phyloP scores from a whole-genome alignment of 1,139 yeast species.

The Zygosaccharomyces sapae region DNA sequence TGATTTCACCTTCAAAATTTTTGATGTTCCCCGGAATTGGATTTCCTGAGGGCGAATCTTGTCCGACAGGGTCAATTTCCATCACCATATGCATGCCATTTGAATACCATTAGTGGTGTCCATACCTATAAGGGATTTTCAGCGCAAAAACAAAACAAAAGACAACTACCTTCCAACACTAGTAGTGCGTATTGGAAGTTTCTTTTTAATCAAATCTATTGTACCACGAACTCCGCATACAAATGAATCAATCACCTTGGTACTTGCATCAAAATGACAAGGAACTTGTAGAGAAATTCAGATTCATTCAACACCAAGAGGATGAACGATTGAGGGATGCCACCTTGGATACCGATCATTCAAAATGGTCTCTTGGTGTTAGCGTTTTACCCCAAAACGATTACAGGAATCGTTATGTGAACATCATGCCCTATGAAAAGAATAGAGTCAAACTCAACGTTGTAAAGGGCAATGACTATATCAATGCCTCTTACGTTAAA shows the following conservation, averaged over 20 bases:
- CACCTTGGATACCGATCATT: slow-evolving; percentile 25
- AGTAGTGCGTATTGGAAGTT: too few relatives aligned
- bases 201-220: neutral
- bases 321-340: slow-evolving; percentile 39
- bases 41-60: neutral
- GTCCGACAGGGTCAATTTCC: neutral
- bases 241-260: slow-evolving; percentile 23
- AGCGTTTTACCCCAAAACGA: slow-evolving; percentile 33
- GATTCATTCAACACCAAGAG: slow-evolving; percentile 34
- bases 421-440: slow-evolving; percentile 57
- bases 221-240: neutral
- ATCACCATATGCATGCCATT: neutral
- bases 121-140: neutral
- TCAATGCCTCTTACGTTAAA: slow-evolving; percentile 44
- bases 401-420: slow-evolving; percentile 49
- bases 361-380: slow-evolving; percentile 35
- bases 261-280: slow-evolving; percentile 29
- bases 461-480: slow-evolving; percentile 38
- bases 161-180: too few relatives aligned
- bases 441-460: slow-evolving; percentile 48
- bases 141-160: neutral
- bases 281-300: slow-evolving; percentile 28
- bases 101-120: neutral
- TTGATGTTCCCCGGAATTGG: neutral
- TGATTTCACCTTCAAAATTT: neutral